Evolutionary conservation across 2,329 filamentous ascomycete genomes (phyloP).

Genomic region (Microdochium bolleyi): DNA sequence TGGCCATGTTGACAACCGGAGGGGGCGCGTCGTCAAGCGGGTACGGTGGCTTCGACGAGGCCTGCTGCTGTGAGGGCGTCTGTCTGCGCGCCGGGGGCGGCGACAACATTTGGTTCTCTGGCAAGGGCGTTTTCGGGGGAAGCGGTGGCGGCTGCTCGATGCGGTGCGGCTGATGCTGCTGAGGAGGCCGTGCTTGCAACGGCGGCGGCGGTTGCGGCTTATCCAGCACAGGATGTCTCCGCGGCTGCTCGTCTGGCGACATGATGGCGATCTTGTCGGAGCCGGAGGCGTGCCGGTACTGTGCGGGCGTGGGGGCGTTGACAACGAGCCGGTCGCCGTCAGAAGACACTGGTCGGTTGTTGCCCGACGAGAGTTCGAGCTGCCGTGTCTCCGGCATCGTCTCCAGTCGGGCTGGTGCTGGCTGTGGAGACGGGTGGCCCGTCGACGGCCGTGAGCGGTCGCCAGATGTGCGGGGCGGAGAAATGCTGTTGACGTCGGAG

Average conservation of each 20-base stretch:
- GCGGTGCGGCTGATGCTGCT: constrained; percentile 25
- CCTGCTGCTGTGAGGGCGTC: constrained; percentile 11
- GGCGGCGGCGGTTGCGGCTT: constrained; percentile 13
- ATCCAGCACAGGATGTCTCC: constrained; percentile 21
- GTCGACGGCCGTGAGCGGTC: constrained; percentile 28
- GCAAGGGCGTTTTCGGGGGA: constrained; percentile 70
- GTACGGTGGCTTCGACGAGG: constrained; percentile 52
- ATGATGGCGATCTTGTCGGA: constrained; percentile 63
- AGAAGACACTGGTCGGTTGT: constrained; percentile 26
- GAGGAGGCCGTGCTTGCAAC: constrained; percentile 7
- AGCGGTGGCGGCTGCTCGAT: constrained; percentile 57
- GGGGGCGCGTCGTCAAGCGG: constrained; percentile 74
- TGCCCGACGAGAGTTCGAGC: constrained; percentile 10
- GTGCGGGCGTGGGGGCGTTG: constrained; percentile 48
- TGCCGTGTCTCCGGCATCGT: constrained; percentile 12
- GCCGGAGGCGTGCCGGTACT: constrained; percentile 49
- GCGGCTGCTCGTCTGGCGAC: constrained; percentile 49
- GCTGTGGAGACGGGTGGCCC: constrained; percentile 20
- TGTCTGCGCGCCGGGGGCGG: constrained; percentile 17
- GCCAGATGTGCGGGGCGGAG: constrained; percentile 43
- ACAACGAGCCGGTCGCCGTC: constrained; percentile 43
- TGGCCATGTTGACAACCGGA: constrained; percentile 75
- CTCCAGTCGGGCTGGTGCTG: constrained; percentile 21
- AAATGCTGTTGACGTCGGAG: constrained; percentile 17
- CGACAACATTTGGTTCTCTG: constrained; percentile 32